Base-by-base conservation (phyloP, 2,329 filamentous ascomycete species). In the Colletotrichum coccodes region DNA sequence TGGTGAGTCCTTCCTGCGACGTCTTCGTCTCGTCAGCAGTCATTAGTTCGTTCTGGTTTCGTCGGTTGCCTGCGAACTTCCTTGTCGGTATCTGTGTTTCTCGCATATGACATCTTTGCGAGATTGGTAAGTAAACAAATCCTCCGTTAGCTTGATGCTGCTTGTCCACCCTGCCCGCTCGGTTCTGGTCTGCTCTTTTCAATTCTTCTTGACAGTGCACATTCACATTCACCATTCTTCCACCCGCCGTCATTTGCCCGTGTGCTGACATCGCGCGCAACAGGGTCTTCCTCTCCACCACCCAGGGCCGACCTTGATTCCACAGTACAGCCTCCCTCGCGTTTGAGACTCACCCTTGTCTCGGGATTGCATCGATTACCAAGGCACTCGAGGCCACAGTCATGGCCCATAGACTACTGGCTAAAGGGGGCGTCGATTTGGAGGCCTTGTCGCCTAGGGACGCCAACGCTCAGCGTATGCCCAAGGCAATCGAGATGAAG, bases 391-490 rank as follows among this genome's bases (percentile, higher is more conserved):
- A 60, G 66, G 61, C 57, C 44, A 36, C 57, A 63, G 64, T 38
- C 67, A 86, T 86, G 84, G 80, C 84, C 70, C 83, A 86, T 76
- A 81, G 82, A 76, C 79, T 86, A 76, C 82, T 80, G 71, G 79
- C 80, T 68, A 85, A 83, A 78, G 85, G 85, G 70, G 81, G 78
- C 75, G 76, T 85, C 76, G 87, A 90, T 73, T 83, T 89, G 79
- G 89, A 91, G 78, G 89, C 89, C 62, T 82, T 91, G 77, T 90
- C 89, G 66, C 89, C 89, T 73, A 84, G 89, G 77, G 89, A 91
- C 82, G 87, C 82, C 71, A 91, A 91, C 78, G 87, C 85, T 76
- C 86, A 88, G 76, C 83, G 87, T 71, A 83, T 83, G 76, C 73
- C 78, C 71, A 84, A 85, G 71, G 71, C 76, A 38, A 72, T 77